Base-by-base conservation (phyloP, 2,329 filamentous ascomycete species). In the Aspergillus fructus region DNA sequence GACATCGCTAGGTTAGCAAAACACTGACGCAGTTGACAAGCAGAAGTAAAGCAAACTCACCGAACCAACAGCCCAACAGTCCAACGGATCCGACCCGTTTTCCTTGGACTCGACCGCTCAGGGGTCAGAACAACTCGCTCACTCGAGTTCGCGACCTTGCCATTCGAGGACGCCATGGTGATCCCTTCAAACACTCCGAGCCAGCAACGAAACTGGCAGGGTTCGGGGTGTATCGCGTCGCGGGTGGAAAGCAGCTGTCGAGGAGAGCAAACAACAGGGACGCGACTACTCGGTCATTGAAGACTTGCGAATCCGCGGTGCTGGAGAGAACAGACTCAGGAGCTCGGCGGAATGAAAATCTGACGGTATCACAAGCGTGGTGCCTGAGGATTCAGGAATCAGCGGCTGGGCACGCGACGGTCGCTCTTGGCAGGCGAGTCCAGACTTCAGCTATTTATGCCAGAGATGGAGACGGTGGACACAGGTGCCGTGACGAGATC, bases 11-110 rank as follows among this genome's bases (percentile, higher is more conserved):
- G 45, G 41, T 49, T 21, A 27, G 30, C 23, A 21, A 21, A 17
- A 7, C 17, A 23, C 34, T 3, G 49, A 45, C 23, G 19, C 39
- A 23, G 30, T 27, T 33, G 33, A 15, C 7, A 41, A 42, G 3
- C 45, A n/a, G 34, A 39, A 11, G 40, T 24, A 47, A 50, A 41
- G 53, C 37, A 64, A 49, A 61, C 72, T 54, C 67, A 76, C 74
- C 74, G 70, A 49, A 71, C 67, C 23, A 72, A 49, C 51, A 75
- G 55, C 23, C 71, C 72, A 34, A 74, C 33, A 21, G 68, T 70
- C 74, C 73, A 75, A 37, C 71, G 66, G 15, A 73, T 33, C 27
- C 66, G 60, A 49, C 63, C 47, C 55, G 64, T 53, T 50, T 59
- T 57, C 57, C 59, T 66, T 19, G 53, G 30, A 45, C 58, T 60